Percentiles rank a stretch among this genome's conserved stretches.
phyloP scores from a whole-genome alignment of 1,139 yeast genomes.

The Meyerozyma athensensis region DNA sequence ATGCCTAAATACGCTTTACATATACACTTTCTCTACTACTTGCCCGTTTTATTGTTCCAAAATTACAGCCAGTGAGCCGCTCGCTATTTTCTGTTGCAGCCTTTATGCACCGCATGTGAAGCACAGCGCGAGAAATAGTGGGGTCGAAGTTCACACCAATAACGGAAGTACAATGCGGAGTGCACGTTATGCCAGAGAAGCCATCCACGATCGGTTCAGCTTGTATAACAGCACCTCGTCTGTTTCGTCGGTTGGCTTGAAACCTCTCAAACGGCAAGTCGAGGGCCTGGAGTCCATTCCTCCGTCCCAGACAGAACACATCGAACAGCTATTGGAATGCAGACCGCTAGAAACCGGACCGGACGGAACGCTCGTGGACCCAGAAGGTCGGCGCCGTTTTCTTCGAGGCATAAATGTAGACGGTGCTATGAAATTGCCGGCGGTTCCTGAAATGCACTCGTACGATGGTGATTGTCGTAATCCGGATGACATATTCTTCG shows the following conservation, averaged over 20 bases:
- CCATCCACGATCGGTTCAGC: conserved; percentile 27
- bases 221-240: conserved; percentile 26
- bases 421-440: conserved; percentile 70
- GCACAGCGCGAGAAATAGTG: conserved; percentile 1
- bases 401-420: conserved; percentile 84
- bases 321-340: conserved; percentile 25
- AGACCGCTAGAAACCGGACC: conserved; percentile 29
- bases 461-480: conserved; percentile 44
- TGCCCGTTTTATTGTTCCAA: no score
- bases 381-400: conserved; percentile 50
- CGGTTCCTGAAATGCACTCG: conserved; percentile 50
- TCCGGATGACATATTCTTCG: conserved; percentile 47
- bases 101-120: background rate
- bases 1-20: background rate
- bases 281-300: conserved; percentile 19
- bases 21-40: background rate
- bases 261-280: conserved; percentile 23
- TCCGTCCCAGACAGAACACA: conserved; percentile 10
- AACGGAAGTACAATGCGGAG: no score
- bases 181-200: conserved; percentile 15
- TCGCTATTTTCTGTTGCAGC: background rate
- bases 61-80: no score
- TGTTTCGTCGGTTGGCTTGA: conserved; percentile 24
- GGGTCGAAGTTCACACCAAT: no score
- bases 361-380: conserved; percentile 59